Conservation (phyloP, 2,329 filamentous ascomycete species). For the Alternaria sp. region DNA sequence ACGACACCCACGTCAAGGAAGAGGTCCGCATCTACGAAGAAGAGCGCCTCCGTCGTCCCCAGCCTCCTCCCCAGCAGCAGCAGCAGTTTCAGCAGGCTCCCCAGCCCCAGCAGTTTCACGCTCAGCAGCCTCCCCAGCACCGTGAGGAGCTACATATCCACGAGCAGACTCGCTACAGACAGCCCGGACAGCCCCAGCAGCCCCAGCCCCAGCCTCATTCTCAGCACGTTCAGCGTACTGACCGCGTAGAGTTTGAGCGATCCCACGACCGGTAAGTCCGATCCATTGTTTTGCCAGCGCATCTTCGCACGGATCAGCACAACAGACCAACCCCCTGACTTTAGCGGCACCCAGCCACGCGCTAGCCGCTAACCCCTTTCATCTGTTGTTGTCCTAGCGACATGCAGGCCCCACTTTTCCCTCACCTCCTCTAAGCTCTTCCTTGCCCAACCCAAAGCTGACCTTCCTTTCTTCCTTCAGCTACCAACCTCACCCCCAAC, state of each 20-base stretch:
- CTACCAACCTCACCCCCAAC: conserved; percentile 63
- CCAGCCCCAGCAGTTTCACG: conserved; percentile 3
- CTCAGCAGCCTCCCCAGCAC: conserved; percentile 19
- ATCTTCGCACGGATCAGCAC: conserved; percentile 38
- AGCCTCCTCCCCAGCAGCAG: conserved; percentile 30
- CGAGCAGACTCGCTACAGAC: conserved; percentile 12
- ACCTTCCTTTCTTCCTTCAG: conserved; percentile 52
- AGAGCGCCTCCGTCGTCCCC: conserved; percentile 78
- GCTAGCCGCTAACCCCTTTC: conserved; percentile 41
- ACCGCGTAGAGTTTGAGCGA: conserved; percentile 36
- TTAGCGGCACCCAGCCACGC: conserved; percentile 43
- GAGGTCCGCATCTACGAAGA: conserved; percentile 85
- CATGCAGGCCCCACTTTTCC: conserved; percentile 48
- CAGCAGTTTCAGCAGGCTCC: conserved; percentile 1
- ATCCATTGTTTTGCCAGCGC: conserved; percentile 37
- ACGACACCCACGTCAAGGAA: conserved; percentile 71
- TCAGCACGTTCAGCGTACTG: conserved; percentile 19
- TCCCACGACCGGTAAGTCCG: conserved; percentile 41
- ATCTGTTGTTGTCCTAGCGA: conserved; percentile 51
- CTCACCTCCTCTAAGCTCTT: conserved; percentile 41
- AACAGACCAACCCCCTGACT: conserved; percentile 43
- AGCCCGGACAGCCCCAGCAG: conserved; percentile 3
- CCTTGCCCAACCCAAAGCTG: conserved; percentile 43
- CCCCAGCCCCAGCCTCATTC: conserved; percentile 9
- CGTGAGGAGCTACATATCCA: conserved; percentile 28